Evolutionary conservation across 139 green algal genomes (phyloP), one percentile per base, ranked within the genome.

Genomic region (Ettlia oleoabundans): DNA sequence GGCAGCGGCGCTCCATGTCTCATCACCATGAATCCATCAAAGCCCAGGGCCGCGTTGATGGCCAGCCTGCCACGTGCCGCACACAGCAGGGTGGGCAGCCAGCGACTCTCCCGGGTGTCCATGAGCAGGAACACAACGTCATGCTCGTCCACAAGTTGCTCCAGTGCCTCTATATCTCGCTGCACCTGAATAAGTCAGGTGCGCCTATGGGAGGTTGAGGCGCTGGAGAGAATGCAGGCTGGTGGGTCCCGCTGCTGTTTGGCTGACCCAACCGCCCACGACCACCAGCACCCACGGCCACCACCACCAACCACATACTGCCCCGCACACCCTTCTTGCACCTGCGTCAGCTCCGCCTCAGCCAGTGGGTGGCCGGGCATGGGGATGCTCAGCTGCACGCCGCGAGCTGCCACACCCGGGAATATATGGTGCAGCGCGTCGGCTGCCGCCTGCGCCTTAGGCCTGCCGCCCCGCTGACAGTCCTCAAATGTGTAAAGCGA

Each of bases 91-190:
- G 94, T 96, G 19, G 97, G 97, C 85, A 99, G 92, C 94, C 94
- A 97, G 88, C 95, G 88, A 47, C 85, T 92, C 89, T 99, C 97
- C 0, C 97, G 89, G 0, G 95, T 99, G 93, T 99, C 97, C 37
- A 93, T 98, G 22, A 99, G 92, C 75, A 99, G 85, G 88, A 98
- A 99, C 21, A 98, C 90, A 3, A 90, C 92, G 82, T 99, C 96
- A 68, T 96, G 91, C 2, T 66, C 40, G 2, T 72, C 28, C 15
- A 98, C 84, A 38, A 96, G 83, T 9, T 76, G 43, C 38, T 95
- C 83, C 79, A 98, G 85, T 43, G 85, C 70, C 58, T n/a, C 61
- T 2, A 79, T 62, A 42, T 73, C 74, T 4, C 26, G 35, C 65
- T 24, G 35, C 52, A 78, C 76, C 86, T 87, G 77, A 53, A n/a